These are phyloP conservation scores for Aspergillus bertholletiae DNA, from an alignment of 495 filamentous ascomycete species.

Conservation along the genomic window DNA sequence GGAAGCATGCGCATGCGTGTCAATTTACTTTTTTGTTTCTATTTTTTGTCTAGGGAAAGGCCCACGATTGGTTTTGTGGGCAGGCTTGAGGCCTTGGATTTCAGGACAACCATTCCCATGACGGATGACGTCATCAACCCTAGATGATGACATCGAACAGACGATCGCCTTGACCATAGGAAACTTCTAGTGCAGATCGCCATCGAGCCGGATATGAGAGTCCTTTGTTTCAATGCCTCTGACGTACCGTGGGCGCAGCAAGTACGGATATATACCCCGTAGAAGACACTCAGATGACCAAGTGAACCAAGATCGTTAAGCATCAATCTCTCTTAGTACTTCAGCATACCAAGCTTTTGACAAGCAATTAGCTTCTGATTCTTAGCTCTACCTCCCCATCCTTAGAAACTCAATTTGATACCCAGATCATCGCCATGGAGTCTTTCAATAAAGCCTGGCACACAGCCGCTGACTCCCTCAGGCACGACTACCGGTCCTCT, in stretches of 20 bases:
- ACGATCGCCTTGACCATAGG: not conserved
- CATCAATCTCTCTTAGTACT: not conserved
- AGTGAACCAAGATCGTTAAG: not conserved
- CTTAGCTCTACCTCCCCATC: not conserved
- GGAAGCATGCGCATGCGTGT: not conserved
- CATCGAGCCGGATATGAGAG: not conserved
- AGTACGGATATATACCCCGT: not conserved
- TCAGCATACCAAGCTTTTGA: not conserved
- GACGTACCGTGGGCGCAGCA: not conserved
- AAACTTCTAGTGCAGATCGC: not conserved
- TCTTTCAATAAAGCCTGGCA: conserved; percentile 32
- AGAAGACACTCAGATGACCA: conserved; percentile 3
- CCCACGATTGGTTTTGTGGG: no score
- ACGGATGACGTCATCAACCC: conserved; percentile 18
- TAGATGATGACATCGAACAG: conserved; percentile 11
- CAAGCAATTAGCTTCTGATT: not conserved
- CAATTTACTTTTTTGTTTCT: not conserved
- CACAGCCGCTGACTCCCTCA: conserved; percentile 32
- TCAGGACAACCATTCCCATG: conserved; percentile 1
- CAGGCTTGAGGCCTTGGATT: not conserved
- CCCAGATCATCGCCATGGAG: conserved; percentile 27
- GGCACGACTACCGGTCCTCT: conserved; percentile 21
- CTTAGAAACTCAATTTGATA: not conserved
- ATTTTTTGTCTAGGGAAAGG: no score
- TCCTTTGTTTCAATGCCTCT: not conserved